Percentiles rank a stretch among this genome's conserved stretches.
These are phyloP conservation scores for Pythium coloratum DNA, from an alignment of 352 stramenopile species.

Conservation along the genomic window DNA sequence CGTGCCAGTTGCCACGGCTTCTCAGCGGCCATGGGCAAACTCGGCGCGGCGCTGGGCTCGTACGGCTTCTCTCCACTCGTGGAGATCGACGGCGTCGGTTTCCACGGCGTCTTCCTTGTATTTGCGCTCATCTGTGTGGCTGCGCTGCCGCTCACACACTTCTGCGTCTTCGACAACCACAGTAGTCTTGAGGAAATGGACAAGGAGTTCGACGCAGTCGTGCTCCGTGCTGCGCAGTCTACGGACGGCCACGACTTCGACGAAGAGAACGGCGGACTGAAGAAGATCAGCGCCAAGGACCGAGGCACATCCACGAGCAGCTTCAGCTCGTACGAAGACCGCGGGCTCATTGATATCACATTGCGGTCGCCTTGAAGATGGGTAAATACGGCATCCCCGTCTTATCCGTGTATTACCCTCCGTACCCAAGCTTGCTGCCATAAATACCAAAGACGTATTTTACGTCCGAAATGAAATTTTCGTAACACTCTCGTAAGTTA, in stretches of 20 bases:
- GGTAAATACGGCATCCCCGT: neutral
- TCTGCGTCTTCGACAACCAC: slow-evolving; percentile 36
- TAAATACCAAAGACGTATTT: neutral
- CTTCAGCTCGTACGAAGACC: slow-evolving; percentile 18
- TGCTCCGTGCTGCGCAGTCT: neutral
- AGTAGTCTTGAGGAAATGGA: slow-evolving; percentile 23
- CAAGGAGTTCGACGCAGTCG: slow-evolving; percentile 27
- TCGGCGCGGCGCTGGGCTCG: slow-evolving; percentile 73
- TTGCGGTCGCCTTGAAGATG: neutral
- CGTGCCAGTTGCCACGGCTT: slow-evolving; percentile 87
- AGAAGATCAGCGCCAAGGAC: slow-evolving; percentile 14
- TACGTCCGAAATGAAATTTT: neutral
- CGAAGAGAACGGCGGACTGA: slow-evolving; percentile 13
- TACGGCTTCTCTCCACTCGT: slow-evolving; percentile 32
- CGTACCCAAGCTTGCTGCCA: neutral
- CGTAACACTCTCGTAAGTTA: neutral
- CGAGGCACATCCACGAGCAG: slow-evolving; percentile 13
- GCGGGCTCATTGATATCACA: slow-evolving; percentile 4
- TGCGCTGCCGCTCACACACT: slow-evolving; percentile 30
- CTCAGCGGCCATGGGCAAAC: slow-evolving; percentile 84
- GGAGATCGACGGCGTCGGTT: slow-evolving; percentile 21
- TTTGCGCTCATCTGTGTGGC: slow-evolving; percentile 29
- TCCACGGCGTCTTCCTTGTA: slow-evolving; percentile 26
- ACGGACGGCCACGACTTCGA: neutral
- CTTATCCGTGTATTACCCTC: neutral